phyloP scores from a whole-genome alignment of 164 flowering plant genomes.

The Platanus orientalis region DNA sequence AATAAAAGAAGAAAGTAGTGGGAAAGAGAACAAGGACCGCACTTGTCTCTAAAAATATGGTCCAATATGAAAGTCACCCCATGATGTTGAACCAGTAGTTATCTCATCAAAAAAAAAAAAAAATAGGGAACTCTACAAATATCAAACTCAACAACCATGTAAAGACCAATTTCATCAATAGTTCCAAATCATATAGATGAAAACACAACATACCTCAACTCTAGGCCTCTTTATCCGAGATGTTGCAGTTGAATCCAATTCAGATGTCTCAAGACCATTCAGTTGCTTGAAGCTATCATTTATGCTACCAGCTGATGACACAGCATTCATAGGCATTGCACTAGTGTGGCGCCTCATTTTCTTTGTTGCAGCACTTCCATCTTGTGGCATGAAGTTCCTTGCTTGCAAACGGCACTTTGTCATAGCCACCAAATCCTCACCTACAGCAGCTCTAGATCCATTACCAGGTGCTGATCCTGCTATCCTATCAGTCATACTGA shows the following conservation, averaged over 20 bases:
- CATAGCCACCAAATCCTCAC: constrained; percentile 94
- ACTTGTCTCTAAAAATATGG: too few species aligned
- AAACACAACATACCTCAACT: constrained; percentile 49
- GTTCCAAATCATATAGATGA: background rate
- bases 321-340: constrained; percentile 70
- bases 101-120: too few species aligned
- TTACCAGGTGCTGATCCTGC: constrained; percentile 93
- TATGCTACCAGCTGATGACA: constrained; percentile 60
- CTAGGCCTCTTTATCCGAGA: constrained; percentile 59
- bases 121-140: too few species aligned
- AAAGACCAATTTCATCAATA: background rate
- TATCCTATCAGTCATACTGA: constrained; percentile 80
- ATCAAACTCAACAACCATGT: background rate
- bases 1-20: too few species aligned
- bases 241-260: constrained; percentile 84
- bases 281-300: constrained; percentile 54
- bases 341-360: constrained; percentile 77
- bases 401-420: constrained; percentile 90
- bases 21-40: too few species aligned
- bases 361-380: constrained; percentile 55
- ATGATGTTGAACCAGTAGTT: too few species aligned
- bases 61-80: too few species aligned
- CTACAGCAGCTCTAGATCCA: constrained; percentile 95
- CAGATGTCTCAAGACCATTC: constrained; percentile 52
- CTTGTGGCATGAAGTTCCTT: constrained; percentile 57